Percentiles rank a stretch among this genome's conserved stretches.
phyloP scores from a whole-genome alignment of 305 asterid genomes.

The Fraxinus velutina region DNA sequence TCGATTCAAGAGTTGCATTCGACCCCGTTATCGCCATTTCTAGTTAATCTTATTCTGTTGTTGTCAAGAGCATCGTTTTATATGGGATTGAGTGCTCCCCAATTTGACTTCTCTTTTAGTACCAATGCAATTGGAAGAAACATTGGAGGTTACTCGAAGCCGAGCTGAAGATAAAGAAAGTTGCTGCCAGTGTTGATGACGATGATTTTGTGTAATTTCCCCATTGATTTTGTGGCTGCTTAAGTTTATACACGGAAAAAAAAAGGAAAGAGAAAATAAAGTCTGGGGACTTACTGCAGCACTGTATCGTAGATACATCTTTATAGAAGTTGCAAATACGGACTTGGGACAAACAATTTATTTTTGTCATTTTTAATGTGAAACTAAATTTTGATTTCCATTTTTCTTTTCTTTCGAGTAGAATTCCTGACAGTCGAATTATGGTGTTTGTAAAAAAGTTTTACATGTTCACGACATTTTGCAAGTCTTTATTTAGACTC shows the following conservation, averaged over 20 bases:
- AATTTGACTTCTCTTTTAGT: conserved; percentile 30
- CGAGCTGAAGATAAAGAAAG: conserved; percentile 26
- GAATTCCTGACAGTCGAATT: neutral
- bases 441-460: neutral
- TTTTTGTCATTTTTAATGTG: conserved; percentile 7
- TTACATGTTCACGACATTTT: neutral
- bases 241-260: conserved; percentile 8
- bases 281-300: conserved; percentile 47
- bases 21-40: conserved; percentile 36
- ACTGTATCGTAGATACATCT: conserved; percentile 33
- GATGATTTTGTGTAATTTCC: conserved; percentile 30
- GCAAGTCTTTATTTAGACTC: neutral
- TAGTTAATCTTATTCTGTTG: conserved; percentile 29
- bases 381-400: conserved; percentile 19
- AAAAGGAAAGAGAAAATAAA: neutral
- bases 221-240: conserved; percentile 43
- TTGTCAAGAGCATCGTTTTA: conserved; percentile 27
- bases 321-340: conserved; percentile 50
- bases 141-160: conserved; percentile 25
- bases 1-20: conserved; percentile 33
- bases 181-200: conserved; percentile 34
- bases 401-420: neutral
- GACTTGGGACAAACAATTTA: conserved; percentile 24
- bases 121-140: conserved; percentile 38
- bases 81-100: conserved; percentile 22